phyloP scores from a whole-genome alignment of 2,329 filamentous ascomycete genomes.

The Pseudogymnoascus sp. region DNA sequence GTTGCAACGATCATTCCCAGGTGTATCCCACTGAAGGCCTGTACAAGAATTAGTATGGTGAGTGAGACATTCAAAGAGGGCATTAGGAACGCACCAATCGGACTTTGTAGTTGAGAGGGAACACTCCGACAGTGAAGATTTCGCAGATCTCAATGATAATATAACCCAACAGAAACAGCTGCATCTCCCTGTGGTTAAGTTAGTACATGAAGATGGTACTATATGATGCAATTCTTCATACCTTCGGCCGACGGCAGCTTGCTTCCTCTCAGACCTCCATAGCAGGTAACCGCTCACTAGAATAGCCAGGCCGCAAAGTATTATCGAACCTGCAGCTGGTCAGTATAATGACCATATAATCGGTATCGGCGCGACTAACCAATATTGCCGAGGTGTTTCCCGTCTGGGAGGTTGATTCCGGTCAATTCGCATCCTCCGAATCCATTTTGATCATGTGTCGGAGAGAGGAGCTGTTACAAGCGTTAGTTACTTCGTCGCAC shows the following conservation, averaged over 20 bases:
- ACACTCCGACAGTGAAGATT: slow-evolving; percentile 89
- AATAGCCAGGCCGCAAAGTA: slow-evolving; percentile 75
- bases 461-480: slow-evolving; percentile 54
- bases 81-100: slow-evolving; percentile 55
- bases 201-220: slow-evolving; percentile 17
- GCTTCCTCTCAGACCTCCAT: slow-evolving; percentile 78
- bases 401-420: slow-evolving; percentile 66
- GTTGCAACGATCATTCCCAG: slow-evolving; percentile 84
- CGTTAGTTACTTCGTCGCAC: neutral
- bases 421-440: slow-evolving; percentile 65
- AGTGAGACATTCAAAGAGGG: neutral
- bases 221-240: slow-evolving; percentile 33
- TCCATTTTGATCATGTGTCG: slow-evolving; percentile 51
- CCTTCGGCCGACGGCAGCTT: slow-evolving; percentile 90
- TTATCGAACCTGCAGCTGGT: slow-evolving; percentile 65
- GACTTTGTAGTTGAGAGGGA: slow-evolving; percentile 65
- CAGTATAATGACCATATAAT: slow-evolving; percentile 20
- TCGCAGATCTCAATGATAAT: slow-evolving; percentile 88
- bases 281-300: slow-evolving; percentile 59
- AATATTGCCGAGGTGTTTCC: slow-evolving; percentile 69
- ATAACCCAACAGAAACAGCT: slow-evolving; percentile 82
- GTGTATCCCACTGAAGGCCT: slow-evolving; percentile 87
- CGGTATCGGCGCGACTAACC: slow-evolving; percentile 45
- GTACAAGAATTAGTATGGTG: neutral
- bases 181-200: slow-evolving; percentile 70